Conservation (phyloP, 306 rosid species). For the Mimosa pudica region DNA sequence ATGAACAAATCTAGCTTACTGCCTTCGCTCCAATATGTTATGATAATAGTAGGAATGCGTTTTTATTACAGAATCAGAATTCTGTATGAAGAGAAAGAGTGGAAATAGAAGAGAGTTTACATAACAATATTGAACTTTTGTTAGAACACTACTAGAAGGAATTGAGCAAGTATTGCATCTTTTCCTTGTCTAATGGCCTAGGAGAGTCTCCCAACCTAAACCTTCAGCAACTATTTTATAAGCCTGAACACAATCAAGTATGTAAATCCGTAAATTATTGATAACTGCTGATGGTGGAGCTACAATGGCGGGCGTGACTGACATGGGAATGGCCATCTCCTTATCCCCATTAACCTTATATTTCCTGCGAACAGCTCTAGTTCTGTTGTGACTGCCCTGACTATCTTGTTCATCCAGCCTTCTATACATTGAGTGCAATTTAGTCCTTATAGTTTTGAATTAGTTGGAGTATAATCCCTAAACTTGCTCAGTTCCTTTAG, state of each 20-base stretch:
- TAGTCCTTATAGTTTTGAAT: too few species aligned
- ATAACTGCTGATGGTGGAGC: background rate
- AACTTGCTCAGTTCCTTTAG: too few species aligned
- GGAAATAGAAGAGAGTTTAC: too few species aligned
- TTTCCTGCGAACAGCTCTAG: background rate
- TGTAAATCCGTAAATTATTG: background rate
- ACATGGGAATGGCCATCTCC: background rate
- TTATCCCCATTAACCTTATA: background rate
- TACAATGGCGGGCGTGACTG: background rate
- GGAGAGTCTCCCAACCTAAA: background rate
- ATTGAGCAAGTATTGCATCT: background rate
- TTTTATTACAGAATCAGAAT: too few species aligned
- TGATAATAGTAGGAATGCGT: too few species aligned
- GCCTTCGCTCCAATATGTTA: too few species aligned
- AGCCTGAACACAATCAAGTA: background rate
- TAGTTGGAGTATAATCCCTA: too few species aligned
- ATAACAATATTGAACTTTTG: background rate
- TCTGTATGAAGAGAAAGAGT: too few species aligned
- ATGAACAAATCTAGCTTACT: background rate
- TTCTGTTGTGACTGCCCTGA: background rate
- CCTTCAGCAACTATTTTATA: background rate
- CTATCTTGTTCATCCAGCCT: background rate
- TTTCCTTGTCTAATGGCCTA: background rate
- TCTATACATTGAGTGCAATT: too few species aligned
- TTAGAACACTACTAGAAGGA: background rate